Evolutionary conservation across 345 rosid species (phyloP), one percentile per base, ranked within the genome.

Genomic region (Dipteronia sinensis): DNA sequence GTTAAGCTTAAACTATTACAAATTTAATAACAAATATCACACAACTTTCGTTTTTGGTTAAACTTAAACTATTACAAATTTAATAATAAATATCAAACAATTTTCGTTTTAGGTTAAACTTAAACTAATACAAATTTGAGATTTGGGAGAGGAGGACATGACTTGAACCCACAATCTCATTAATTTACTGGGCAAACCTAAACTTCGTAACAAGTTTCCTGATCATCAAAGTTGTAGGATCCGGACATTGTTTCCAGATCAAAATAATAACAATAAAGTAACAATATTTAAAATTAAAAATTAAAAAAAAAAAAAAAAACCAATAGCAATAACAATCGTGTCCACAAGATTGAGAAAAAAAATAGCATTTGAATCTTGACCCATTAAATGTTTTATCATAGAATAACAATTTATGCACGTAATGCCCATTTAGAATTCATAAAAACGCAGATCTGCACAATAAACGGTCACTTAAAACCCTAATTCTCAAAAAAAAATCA

Each of bases 381-480:
- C 51, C 29, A 58, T 17, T 19, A 6, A 34, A n/a, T 53, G 11
- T 58, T n/a, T 58, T 62, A 34, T 34, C 65, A 58, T 20, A 72
- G 2, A 7, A 69, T 49, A 10, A 65, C 20, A 7, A 15, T 22
- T 42, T 22, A 44, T 23, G 44, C 38, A 61, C 61, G 23, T 56
- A 19, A 38, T 5, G 15, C 19, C 19, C 25, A n/a, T 3, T 4
- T n/a, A 13, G 2, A 47, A 62, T 1, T 8, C 47, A 64, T 65
- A 29, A 10, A 59, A 20, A 55, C 53, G 11, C 22, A 76, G 78
- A 76, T 76, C 78, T 34, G 40, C 20, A 16, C 65, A 67, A 12
- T 3, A 46, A 8, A 55, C 65, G 6, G 12, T 23, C 4, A 74
- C 11, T 38, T 25, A 59, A 51, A 76, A 40, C 65, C 49, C 53